phyloP scores from a whole-genome alignment of 352 stramenopile genomes.

The Phytophthora pseudosyringae region DNA sequence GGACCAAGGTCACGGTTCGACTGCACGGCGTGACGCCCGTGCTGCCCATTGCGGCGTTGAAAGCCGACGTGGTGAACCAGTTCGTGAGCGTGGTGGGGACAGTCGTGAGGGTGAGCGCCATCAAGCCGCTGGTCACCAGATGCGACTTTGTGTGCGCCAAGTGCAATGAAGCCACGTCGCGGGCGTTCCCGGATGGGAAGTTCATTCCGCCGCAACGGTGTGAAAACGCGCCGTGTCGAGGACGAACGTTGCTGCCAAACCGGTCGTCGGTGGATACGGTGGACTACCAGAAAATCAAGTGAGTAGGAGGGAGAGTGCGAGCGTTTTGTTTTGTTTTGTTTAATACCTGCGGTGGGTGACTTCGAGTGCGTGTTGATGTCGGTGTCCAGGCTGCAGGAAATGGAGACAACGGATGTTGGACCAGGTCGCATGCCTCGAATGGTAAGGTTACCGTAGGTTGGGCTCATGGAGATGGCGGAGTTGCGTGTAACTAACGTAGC shows the following conservation, averaged over 20 bases:
- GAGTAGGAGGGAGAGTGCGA: conserved; percentile 12
- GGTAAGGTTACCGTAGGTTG: conserved; percentile 45
- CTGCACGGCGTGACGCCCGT: conserved; percentile 74
- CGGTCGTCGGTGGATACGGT: conserved; percentile 88
- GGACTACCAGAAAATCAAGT: conserved; percentile 93
- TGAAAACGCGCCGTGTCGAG: conserved; percentile 66
- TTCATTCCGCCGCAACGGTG: conserved; percentile 72
- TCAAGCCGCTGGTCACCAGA: conserved; percentile 84
- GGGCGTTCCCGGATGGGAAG: conserved; percentile 83
- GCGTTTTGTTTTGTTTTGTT: conserved; percentile 5
- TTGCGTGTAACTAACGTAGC: not conserved
- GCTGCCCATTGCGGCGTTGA: conserved; percentile 71
- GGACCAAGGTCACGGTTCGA: conserved; percentile 63
- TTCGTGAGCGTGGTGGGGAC: conserved; percentile 80
- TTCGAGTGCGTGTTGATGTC: conserved; percentile 11
- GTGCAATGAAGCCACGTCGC: conserved; percentile 75
- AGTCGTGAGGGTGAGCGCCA: conserved; percentile 84
- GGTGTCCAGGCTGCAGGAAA: conserved; percentile 80
- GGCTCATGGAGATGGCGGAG: not conserved
- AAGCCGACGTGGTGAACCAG: conserved; percentile 77
- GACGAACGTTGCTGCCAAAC: conserved; percentile 77
- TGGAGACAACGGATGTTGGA: conserved; percentile 90
- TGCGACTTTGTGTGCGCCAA: conserved; percentile 90
- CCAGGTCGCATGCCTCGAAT: conserved; percentile 90
- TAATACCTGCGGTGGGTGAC: too few species aligned